phyloP scores from a whole-genome alignment of 306 rosid species.

The Dalbergia oliveri region DNA sequence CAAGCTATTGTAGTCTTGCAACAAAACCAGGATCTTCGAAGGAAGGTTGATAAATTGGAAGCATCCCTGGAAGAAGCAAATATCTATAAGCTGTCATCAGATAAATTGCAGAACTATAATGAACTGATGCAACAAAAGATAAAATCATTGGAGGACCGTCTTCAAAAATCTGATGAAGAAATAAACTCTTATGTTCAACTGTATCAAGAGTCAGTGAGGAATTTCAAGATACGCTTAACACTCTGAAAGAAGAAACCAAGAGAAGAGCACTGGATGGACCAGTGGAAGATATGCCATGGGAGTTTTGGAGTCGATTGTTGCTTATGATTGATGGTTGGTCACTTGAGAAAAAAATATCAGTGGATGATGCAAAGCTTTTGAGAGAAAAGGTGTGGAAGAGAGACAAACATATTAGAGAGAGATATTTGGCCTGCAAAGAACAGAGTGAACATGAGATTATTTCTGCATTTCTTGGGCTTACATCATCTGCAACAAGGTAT shows the following conservation, averaged over 20 bases:
- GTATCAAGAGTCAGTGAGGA: slow-evolving; percentile 90
- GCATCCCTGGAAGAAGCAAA: slow-evolving; percentile 79
- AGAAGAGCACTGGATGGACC: slow-evolving; percentile 68
- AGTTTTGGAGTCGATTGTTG: slow-evolving; percentile 88
- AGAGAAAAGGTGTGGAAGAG: slow-evolving; percentile 90
- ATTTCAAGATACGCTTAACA: slow-evolving; percentile 78
- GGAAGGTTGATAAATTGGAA: slow-evolving; percentile 82
- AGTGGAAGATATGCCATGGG: slow-evolving; percentile 90
- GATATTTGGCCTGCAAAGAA: slow-evolving; percentile 73
- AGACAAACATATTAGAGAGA: slow-evolving; percentile 65
- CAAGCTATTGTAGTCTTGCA: slow-evolving; percentile 73
- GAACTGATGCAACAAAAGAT: slow-evolving; percentile 83
- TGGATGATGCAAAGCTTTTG: slow-evolving; percentile 71
- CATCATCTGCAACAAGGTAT: slow-evolving; percentile 72
- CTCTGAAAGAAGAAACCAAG: slow-evolving; percentile 83
- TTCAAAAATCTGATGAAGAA: slow-evolving; percentile 88
- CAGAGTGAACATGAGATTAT: slow-evolving; percentile 70
- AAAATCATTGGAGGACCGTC: slow-evolving; percentile 75
- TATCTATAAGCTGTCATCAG: slow-evolving; percentile 73
- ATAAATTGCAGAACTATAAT: slow-evolving; percentile 71
- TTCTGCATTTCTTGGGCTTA: slow-evolving; percentile 73
- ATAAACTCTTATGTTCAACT: slow-evolving; percentile 75
- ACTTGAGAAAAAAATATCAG: slow-evolving; percentile 78
- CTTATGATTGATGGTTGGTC: slow-evolving; percentile 94
- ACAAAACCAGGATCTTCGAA: slow-evolving; percentile 86